phyloP scores from a whole-genome alignment of 202 grass and related monocot genomes.

The Schoenoplectus triqueter region DNA sequence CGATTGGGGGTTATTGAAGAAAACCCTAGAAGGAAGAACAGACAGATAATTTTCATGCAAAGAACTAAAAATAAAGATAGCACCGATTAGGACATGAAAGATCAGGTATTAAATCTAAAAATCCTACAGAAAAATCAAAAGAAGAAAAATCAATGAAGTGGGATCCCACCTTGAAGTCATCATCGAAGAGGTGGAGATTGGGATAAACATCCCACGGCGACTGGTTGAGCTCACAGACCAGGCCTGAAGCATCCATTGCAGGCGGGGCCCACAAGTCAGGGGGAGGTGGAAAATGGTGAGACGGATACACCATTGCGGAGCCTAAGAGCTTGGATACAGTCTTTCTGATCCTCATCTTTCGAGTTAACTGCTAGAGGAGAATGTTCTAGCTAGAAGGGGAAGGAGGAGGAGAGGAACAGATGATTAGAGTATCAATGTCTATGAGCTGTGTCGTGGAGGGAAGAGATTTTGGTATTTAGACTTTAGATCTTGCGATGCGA shows the following conservation, averaged over 20 bases:
- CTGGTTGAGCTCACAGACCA: slow-evolving; percentile 54
- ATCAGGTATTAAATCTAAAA: neutral
- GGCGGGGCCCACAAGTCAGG: neutral
- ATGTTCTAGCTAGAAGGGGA: neutral
- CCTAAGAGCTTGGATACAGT: slow-evolving; percentile 38
- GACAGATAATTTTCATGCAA: slow-evolving; percentile 23
- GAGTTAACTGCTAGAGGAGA: neutral
- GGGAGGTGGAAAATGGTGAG: slow-evolving; percentile 3
- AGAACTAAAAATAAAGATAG: slow-evolving; percentile 9
- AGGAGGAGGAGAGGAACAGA: neutral
- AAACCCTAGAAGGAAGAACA: slow-evolving; percentile 37
- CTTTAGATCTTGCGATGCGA: slow-evolving; percentile 34
- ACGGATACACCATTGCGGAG: slow-evolving; percentile 33
- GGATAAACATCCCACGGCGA: slow-evolving; percentile 61
- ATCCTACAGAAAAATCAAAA: neutral
- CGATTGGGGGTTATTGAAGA: slow-evolving; percentile 34
- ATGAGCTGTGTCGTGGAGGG: neutral
- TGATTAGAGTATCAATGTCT: neutral
- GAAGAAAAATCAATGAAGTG: neutral
- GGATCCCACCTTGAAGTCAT: slow-evolving; percentile 40
- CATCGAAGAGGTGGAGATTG: slow-evolving; percentile 50
- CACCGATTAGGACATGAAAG: neutral
- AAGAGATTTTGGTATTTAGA: neutral
- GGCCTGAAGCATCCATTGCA: neutral
- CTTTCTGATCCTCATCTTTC: slow-evolving; percentile 42